Conservation (phyloP, 2,329 filamentous ascomycete species). For the Pseudohalonectria lignicola region DNA sequence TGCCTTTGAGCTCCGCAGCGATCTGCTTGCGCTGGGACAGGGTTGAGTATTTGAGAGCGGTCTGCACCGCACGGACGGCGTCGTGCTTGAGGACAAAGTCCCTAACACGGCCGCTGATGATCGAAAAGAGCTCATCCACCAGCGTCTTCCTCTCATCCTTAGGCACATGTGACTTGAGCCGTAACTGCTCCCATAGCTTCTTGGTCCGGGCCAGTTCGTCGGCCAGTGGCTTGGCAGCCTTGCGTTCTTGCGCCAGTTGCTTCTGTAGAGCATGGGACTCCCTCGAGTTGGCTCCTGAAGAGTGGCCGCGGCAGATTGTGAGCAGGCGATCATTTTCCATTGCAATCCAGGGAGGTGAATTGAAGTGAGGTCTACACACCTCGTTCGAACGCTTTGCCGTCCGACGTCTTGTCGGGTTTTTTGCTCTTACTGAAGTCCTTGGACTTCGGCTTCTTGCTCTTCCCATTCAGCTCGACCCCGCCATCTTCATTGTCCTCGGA, state of each 20-base stretch:
- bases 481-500: slow-evolving; percentile 43
- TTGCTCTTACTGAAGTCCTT: slow-evolving; percentile 5
- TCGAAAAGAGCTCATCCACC: slow-evolving; percentile 79
- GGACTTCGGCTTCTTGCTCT: slow-evolving; percentile 22
- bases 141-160: slow-evolving; percentile 80
- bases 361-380: slow-evolving; percentile 21
- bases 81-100: slow-evolving; percentile 99
- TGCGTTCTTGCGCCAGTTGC: slow-evolving; percentile 75
- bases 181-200: slow-evolving; percentile 92
- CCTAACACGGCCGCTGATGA: slow-evolving; percentile 82
- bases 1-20: slow-evolving; percentile 73
- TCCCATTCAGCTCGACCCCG: slow-evolving; percentile 33
- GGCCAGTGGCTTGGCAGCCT: slow-evolving; percentile 84
- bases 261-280: slow-evolving; percentile 94
- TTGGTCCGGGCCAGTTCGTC: slow-evolving; percentile 83
- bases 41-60: slow-evolving; percentile 90
- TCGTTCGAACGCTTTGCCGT: slow-evolving; percentile 29
- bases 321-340: background rate
- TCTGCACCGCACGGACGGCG: slow-evolving; percentile 91
- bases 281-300: slow-evolving; percentile 59
- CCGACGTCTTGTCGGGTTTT: slow-evolving; percentile 12
- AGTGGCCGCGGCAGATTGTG: too few species aligned
- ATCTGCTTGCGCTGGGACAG: slow-evolving; percentile 77
- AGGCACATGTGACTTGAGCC: slow-evolving; percentile 86
- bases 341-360: too few species aligned